Percentiles rank a stretch among this genome's conserved stretches.
Evolutionary conservation across 2,329 filamentous ascomycete species (phyloP).

Genomic region (Aspergillus pseudonomiae): DNA sequence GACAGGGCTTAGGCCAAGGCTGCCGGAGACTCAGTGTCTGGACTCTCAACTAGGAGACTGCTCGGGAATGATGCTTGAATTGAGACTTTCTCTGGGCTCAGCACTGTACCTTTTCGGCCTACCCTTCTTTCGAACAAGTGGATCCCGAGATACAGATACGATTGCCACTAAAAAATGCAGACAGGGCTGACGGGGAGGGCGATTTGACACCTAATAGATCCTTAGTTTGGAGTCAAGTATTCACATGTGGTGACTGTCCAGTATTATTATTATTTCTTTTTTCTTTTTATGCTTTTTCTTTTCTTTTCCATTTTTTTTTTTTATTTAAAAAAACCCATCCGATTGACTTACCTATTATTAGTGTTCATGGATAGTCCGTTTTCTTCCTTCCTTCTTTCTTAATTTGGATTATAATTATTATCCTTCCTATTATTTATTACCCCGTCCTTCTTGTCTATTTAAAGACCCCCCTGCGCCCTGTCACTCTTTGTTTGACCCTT

Average conservation of each 20-base stretch:
- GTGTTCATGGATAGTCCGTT: background rate
- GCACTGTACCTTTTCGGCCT: background rate
- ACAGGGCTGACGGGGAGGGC: conserved; percentile 7
- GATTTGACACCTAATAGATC: conserved; percentile 3
- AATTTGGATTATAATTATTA: background rate
- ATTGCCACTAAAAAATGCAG: conserved; percentile 10
- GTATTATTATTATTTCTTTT: background rate
- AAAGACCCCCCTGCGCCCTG: conserved; percentile 21
- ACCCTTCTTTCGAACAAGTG: conserved; percentile 1
- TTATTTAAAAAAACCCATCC: background rate
- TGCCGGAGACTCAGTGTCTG: conserved; percentile 4
- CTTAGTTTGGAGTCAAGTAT: background rate
- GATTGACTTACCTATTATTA: background rate
- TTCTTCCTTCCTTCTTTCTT: background rate
- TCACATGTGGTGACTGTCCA: background rate
- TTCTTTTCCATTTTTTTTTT: background rate
- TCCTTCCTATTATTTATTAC: conserved; percentile 12
- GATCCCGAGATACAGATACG: conserved; percentile 6
- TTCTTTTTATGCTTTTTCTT: background rate
- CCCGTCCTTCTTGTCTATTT: conserved; percentile 19
- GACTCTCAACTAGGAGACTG: background rate
- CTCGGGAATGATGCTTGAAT: background rate
- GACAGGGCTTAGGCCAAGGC: conserved; percentile 8
- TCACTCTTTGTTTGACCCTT: conserved; percentile 16
- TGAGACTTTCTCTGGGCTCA: background rate